Evolutionary conservation across 176 grass and related monocot species (phyloP).

Genomic region (Secale cereale): DNA sequence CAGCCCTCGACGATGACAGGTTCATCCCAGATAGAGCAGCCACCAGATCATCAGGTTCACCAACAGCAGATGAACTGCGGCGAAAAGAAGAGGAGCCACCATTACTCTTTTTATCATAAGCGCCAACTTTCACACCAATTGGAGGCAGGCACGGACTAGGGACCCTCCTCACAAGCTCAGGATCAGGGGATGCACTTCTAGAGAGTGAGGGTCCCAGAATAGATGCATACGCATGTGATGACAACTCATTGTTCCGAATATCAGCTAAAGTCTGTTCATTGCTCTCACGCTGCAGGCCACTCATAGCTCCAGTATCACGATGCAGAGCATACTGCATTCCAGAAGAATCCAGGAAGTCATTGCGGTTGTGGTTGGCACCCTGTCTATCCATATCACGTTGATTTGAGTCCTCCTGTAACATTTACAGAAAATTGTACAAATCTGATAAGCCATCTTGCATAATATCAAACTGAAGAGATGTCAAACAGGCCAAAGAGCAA

Average conservation of each 20-base stretch:
- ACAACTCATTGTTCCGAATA: constrained; percentile 43
- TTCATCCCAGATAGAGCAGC: constrained; percentile 68
- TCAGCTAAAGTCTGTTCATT: constrained; percentile 38
- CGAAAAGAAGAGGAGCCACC: constrained; percentile 58
- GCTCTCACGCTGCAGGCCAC: constrained; percentile 33
- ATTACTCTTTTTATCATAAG: constrained; percentile 51
- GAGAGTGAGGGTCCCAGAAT: constrained; percentile 72
- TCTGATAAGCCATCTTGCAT: not conserved
- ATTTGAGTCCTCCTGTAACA: constrained; percentile 43
- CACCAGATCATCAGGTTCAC: constrained; percentile 50
- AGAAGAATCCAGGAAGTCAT: constrained; percentile 42
- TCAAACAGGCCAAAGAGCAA: not conserved
- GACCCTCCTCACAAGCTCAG: constrained; percentile 57
- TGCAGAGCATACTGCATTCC: constrained; percentile 39
- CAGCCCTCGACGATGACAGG: constrained; percentile 38
- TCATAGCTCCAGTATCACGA: constrained; percentile 35
- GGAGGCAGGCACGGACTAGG: constrained; percentile 64
- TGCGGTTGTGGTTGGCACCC: constrained; percentile 6
- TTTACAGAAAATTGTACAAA: constrained; percentile 19
- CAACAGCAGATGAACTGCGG: constrained; percentile 43
- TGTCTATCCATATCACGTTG: constrained; percentile 25
- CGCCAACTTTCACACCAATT: constrained; percentile 65
- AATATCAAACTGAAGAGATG: not conserved
- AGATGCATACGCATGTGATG: constrained; percentile 60
- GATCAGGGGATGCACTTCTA: constrained; percentile 66